Evolutionary conservation across 441 rosid species (phyloP), one percentile per base, ranked within the genome.

Genomic region (Populus hybrid): DNA sequence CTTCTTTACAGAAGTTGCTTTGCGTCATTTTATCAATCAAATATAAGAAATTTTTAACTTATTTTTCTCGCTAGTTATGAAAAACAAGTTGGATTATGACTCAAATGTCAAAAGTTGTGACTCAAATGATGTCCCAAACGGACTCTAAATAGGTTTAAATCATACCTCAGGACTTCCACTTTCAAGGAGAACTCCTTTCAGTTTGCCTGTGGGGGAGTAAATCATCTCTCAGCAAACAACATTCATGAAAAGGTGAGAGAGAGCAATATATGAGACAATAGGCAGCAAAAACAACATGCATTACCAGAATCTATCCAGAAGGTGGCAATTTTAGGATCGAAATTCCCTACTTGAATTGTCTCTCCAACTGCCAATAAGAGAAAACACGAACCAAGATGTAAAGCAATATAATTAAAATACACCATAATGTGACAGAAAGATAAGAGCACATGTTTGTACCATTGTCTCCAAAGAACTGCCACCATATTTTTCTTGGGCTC

Each of bases 391-490:
- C 32, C 38, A 67, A 59, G 61, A 66, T 46, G 63, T 78, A 36
- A 68, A 1, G 42, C 24, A 42, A 1, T 50, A 72, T 6, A 18
- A 28, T 57, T 16, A 38, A 20, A 18, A 72, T 2, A 18, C 10
- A 11, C 18, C 20, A 26, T 70, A 38, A 30, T 14, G 46, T 46
- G 42, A 66, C 10, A n/a, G 1, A 36, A 40, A 78, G 23, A 53
- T 63, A 40, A 8, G 67, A 28, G 10, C 23, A 23, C 7, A 67
- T 30, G 63, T 50, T 69, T 81, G 65, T 88, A 95, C 97, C 98
- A 81, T 89, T 93, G 88, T 95, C 98, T 70, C 97, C 99, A 11
- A 85, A 93, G 84, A 95, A 92, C 80, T 92, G 98, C 97, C 99
- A 93, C 97, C 96, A 95, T 59, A 92, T 84, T 86, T 93, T 95